Conservation (phyloP, 106 monocot species). For the Dioscorea alata region DNA sequence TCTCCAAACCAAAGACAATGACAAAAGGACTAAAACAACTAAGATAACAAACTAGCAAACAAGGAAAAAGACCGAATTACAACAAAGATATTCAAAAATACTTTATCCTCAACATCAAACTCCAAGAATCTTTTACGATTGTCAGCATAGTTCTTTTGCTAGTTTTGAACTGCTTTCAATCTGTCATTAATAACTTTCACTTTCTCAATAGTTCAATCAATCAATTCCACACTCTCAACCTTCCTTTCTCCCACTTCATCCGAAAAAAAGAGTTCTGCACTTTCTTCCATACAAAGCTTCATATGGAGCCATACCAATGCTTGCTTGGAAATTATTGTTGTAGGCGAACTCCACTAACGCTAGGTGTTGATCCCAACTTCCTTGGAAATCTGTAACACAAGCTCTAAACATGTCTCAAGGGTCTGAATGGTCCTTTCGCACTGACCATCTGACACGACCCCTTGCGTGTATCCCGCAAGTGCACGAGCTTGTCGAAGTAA, state of each 20-base stretch:
- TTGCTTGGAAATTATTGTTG: conserved; percentile 3
- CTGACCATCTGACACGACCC: background rate
- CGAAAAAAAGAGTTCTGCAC: background rate
- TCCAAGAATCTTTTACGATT: background rate
- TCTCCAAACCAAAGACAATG: too few relatives aligned
- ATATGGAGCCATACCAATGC: conserved; percentile 10
- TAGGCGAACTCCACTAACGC: conserved; percentile 4
- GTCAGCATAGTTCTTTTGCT: background rate
- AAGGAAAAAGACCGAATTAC: background rate
- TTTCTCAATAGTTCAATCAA: background rate
- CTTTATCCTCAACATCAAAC: conserved; percentile 1
- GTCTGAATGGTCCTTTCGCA: background rate
- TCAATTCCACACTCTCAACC: background rate
- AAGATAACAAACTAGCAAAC: too few relatives aligned
- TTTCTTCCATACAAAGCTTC: conserved; percentile 2
- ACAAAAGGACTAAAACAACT: too few relatives aligned
- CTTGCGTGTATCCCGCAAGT: too few relatives aligned
- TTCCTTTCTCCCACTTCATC: background rate
- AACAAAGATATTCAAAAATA: background rate
- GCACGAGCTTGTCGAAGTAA: too few relatives aligned
- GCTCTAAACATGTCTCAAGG: background rate
- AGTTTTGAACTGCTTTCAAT: background rate
- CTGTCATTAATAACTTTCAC: background rate
- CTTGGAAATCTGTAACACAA: background rate
- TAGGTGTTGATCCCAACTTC: background rate